Evolutionary conservation across 345 rosid genomes (phyloP), one percentile per base, ranked within the genome.

Genomic region (Eutrema heterophyllum): DNA sequence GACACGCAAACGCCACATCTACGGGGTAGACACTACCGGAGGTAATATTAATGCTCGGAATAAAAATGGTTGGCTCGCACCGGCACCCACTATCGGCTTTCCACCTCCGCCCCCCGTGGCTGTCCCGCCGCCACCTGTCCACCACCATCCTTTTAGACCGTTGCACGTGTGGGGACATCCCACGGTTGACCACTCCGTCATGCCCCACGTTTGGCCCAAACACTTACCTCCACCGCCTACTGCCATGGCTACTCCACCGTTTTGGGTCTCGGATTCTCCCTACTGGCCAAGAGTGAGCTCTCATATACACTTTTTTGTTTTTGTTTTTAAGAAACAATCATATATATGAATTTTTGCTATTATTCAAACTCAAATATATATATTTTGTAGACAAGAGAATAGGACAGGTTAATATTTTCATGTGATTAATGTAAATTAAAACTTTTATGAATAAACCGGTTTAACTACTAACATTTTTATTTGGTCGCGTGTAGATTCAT

Each of bases 151-250:
- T 57, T 87, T 83, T 61, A 84, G 92, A 81, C 98, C 97, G 5
- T 78, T 89, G 74, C 89, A 88, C 65, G 99, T 91, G 9, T 94
- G 99, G 99, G 99, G 99, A 39, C 99, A 94, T 76, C 99, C 99
- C 29, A 77, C 80, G 49, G 76, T 64, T 21, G 80, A 77, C 36
- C 80, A 70, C 5, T 77, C 80, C 4, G 43, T 70, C 11, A 70
- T 70, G 59, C 53, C 61, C 3, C 67, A 63, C 15, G 68, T 77
- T 40, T 88, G 97, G 97, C 93, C 97, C 11, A 88, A 86, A 76
- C 88, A 80, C 60, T 59, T 81, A 26, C 24, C 80, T 13, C 36
- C 80, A 7, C 88, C 74, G 63, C 81, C 82, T 0, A 49, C 80
- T 81, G 14, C 73, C 84, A 8, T 84, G 73, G 7, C 64, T 49